Conservation (phyloP, 2,329 filamentous ascomycete genomes). For the Balansia obtecta region DNA sequence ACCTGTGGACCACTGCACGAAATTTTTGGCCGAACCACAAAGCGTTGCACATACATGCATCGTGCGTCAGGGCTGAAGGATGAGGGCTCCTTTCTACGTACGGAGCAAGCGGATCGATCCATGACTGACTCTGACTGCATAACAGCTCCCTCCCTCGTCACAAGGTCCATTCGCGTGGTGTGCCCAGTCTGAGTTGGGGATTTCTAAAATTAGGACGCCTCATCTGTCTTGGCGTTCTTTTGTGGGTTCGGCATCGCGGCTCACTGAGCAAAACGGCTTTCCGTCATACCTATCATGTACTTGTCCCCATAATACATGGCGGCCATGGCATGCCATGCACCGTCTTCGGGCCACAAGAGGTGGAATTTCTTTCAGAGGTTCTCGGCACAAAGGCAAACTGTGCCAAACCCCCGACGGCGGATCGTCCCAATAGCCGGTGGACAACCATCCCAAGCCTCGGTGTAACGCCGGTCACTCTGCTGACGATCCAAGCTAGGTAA, state of each 20-base stretch:
- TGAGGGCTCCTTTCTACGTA: neutral
- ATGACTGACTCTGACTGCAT: neutral
- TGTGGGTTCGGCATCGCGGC: constrained; percentile 5
- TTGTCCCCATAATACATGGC: neutral
- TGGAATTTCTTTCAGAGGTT: neutral
- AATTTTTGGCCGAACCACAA: neutral
- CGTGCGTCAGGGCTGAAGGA: neutral
- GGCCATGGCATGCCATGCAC: neutral
- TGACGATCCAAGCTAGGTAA: neutral
- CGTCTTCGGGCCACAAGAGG: neutral
- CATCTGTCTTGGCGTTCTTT: neutral
- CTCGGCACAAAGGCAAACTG: neutral
- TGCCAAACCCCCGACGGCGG: neutral
- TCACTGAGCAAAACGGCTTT: constrained; percentile 1
- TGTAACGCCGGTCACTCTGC: neutral
- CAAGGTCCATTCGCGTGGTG: neutral
- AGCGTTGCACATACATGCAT: neutral
- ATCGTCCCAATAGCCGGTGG: neutral
- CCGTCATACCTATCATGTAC: constrained; percentile 1
- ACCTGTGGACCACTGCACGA: neutral
- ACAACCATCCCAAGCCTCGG: neutral
- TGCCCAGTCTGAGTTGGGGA: too few species aligned
- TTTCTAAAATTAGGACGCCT: constrained; percentile 5
- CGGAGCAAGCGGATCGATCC: neutral
- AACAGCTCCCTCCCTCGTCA: neutral